Percentiles rank a stretch among this genome's conserved stretches.
Evolutionary conservation across 768 basidiomycete species (phyloP).

Genomic region (Tremella yokohamensis): DNA sequence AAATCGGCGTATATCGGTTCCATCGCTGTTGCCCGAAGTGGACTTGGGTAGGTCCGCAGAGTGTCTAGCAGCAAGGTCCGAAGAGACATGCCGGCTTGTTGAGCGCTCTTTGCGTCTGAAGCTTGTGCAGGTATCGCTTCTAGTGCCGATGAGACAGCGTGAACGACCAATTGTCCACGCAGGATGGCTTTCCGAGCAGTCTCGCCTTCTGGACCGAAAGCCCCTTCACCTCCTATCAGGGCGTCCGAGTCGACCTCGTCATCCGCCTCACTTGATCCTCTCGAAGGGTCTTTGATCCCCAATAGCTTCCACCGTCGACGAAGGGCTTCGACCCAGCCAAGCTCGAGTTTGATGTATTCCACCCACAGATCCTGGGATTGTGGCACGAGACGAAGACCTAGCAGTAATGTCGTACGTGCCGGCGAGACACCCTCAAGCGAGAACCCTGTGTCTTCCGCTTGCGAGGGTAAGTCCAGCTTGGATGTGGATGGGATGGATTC

Average conservation of each 20-base stretch:
- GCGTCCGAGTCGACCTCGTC: conserved; percentile 55
- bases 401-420: conserved; percentile 76
- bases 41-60: conserved; percentile 47
- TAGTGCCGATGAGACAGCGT: conserved; percentile 26
- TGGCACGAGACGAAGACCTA: conserved; percentile 74
- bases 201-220: conserved; percentile 46
- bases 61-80: conserved; percentile 31
- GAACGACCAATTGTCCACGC: conserved; percentile 22
- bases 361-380: conserved; percentile 75
- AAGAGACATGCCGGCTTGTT: conserved; percentile 51
- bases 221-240: conserved; percentile 72
- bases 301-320: conserved; percentile 74
- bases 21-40: conserved; percentile 36
- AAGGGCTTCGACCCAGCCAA: conserved; percentile 76
- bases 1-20: conserved; percentile 42
- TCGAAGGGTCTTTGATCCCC: conserved; percentile 58
- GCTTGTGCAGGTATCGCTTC: conserved; percentile 18
- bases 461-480: conserved; percentile 25
- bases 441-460: conserved; percentile 28
- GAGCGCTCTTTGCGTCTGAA: conserved; percentile 8
- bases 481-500: conserved; percentile 37
- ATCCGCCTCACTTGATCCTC: not conserved
- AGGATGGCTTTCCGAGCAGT: conserved; percentile 44
- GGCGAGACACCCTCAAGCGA: conserved; percentile 53
- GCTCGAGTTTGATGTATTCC: conserved; percentile 86